phyloP scores from a whole-genome alignment of 495 filamentous ascomycete species.

The Geoglossum glabrum region DNA sequence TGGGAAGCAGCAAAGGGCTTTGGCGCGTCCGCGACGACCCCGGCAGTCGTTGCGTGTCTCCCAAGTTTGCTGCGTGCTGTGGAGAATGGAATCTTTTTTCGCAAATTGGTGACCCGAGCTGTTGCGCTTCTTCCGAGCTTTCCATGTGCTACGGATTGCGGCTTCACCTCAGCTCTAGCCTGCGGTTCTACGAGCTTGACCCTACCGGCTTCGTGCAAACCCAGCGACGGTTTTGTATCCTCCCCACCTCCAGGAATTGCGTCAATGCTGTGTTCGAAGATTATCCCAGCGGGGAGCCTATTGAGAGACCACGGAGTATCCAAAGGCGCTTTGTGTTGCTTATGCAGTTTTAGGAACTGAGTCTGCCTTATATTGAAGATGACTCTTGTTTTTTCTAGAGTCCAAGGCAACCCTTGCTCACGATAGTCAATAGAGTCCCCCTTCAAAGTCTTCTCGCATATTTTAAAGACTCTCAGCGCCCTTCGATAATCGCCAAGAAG shows the following conservation, averaged over 20 bases:
- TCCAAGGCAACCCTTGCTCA: neutral
- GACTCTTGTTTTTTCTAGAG: neutral
- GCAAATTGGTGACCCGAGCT: neutral
- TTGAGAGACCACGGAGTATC: neutral
- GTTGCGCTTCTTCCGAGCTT: neutral
- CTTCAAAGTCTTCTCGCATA: neutral
- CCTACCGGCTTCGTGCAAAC: neutral
- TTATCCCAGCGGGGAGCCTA: neutral
- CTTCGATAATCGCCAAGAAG: neutral
- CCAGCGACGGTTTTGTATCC: neutral
- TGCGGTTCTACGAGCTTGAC: neutral
- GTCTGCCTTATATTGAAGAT: conserved; percentile 2
- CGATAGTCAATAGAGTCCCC: conserved; percentile 1
- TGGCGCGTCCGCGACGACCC: too few species aligned
- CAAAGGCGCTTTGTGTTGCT: neutral
- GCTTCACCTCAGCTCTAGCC: neutral
- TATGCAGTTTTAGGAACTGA: neutral
- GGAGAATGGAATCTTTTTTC: neutral
- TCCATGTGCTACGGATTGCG: neutral
- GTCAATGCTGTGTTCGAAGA: neutral
- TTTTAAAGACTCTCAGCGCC: neutral
- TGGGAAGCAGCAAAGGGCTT: neutral
- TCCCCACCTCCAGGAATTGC: neutral
- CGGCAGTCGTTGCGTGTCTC: too few species aligned
- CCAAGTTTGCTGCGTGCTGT: too few species aligned